Evolutionary conservation across 2,329 filamentous ascomycete species (phyloP).

Genomic region (Cercospora sp.): DNA sequence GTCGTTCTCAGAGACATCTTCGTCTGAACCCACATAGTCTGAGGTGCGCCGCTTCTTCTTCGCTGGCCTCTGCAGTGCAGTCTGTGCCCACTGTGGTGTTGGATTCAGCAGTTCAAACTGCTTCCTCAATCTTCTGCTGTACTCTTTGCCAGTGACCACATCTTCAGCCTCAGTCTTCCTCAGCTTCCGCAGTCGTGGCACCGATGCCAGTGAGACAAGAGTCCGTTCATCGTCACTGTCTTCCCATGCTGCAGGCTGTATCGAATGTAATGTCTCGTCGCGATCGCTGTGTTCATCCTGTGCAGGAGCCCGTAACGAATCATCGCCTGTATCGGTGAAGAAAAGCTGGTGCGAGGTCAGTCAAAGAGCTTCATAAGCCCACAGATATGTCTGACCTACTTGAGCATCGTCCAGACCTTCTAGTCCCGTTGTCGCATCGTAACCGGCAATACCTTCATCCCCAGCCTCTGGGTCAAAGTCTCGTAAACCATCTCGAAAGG

Average conservation of each 20-base stretch:
- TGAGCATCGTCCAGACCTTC: slow-evolving; percentile 74
- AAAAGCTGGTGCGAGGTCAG: slow-evolving; percentile 60
- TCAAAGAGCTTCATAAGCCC: slow-evolving; percentile 14
- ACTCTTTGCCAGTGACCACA: slow-evolving; percentile 81
- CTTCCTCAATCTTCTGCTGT: slow-evolving; percentile 73
- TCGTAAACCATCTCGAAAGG: slow-evolving; percentile 75
- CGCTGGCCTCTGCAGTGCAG: slow-evolving; percentile 44
- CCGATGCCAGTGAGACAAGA: slow-evolving; percentile 75
- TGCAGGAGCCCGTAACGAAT: slow-evolving; percentile 43
- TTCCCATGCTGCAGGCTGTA: slow-evolving; percentile 71
- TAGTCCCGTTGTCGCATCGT: slow-evolving; percentile 43
- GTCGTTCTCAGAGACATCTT: slow-evolving; percentile 49
- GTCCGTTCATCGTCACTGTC: slow-evolving; percentile 95
- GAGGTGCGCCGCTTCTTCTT: slow-evolving; percentile 52
- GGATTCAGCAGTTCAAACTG: slow-evolving; percentile 66
- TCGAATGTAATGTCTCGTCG: slow-evolving; percentile 41
- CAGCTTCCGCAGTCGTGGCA: slow-evolving; percentile 77
- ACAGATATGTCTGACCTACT: slow-evolving; percentile 43
- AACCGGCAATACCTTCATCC: slow-evolving; percentile 51
- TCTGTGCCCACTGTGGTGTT: slow-evolving; percentile 61
- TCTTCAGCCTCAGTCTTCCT: slow-evolving; percentile 81
- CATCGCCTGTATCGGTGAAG: slow-evolving; percentile 70
- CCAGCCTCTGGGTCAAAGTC: slow-evolving; percentile 47
- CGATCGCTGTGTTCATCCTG: slow-evolving; percentile 45
- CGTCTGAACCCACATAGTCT: slow-evolving; percentile 41